phyloP scores from a whole-genome alignment of 140 eudicot species.

The Bidens hawaiensis region DNA sequence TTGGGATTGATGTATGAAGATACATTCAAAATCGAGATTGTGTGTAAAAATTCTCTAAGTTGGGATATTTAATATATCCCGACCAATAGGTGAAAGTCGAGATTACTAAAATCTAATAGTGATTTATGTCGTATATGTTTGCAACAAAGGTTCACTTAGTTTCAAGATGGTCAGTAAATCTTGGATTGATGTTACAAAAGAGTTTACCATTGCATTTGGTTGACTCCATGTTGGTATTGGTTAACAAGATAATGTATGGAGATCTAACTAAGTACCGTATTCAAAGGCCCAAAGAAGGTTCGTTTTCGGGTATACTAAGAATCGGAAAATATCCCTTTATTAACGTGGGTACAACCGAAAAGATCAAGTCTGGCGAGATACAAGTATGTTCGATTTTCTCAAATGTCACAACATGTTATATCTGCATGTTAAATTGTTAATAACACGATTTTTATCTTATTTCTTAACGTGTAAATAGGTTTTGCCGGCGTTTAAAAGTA shows the following conservation, averaged over 20 bases:
- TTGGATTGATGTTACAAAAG: conserved; percentile 40
- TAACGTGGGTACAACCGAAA: conserved; percentile 52
- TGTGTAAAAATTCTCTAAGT: too few relatives aligned
- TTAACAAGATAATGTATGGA: conserved; percentile 50
- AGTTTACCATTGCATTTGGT: conserved; percentile 35
- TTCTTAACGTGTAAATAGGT: conserved; percentile 33
- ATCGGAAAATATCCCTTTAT: conserved; percentile 65
- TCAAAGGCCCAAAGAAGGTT: conserved; percentile 60
- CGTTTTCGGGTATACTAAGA: conserved; percentile 42
- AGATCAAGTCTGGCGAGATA: conserved; percentile 65
- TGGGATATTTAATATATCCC: too few relatives aligned
- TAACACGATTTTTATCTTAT: not conserved
- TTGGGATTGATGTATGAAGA: too few relatives aligned
- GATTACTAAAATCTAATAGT: too few relatives aligned
- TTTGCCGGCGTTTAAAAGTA: conserved; percentile 47
- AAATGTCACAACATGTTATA: not conserved
- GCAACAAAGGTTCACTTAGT: conserved; percentile 53
- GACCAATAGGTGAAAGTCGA: too few relatives aligned
- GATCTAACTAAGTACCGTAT: conserved; percentile 60
- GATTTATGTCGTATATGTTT: not conserved
- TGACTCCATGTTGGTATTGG: conserved; percentile 40
- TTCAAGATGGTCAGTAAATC: conserved; percentile 44
- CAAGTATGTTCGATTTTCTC: conserved; percentile 38
- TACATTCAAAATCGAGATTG: too few relatives aligned
- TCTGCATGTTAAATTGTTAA: not conserved